Evolutionary conservation across 805 yeast genomes (phyloP).

Genomic region (Lachancea mirantina): DNA sequence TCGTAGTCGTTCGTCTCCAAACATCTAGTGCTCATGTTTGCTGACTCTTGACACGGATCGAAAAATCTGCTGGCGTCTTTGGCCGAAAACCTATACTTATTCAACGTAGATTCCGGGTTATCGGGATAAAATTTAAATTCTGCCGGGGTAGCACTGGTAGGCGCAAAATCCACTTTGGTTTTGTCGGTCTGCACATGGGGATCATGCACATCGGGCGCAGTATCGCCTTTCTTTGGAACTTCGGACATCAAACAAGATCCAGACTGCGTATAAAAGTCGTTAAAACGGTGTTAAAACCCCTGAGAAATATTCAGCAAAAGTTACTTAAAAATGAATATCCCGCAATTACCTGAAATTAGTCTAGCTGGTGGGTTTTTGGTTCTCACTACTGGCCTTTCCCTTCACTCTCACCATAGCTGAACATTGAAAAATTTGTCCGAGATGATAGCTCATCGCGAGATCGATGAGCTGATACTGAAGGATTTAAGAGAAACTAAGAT

Average conservation of each 20-base stretch:
- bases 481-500: too few relatives aligned
- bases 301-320: too few relatives aligned
- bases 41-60: slow-evolving; percentile 88
- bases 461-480: too few relatives aligned
- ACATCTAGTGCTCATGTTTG: slow-evolving; percentile 81
- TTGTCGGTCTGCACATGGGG: slow-evolving; percentile 11
- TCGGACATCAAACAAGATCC: slow-evolving; percentile 1
- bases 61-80: slow-evolving; percentile 80
- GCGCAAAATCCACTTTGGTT: slow-evolving; percentile 19
- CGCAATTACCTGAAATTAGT: too few relatives aligned
- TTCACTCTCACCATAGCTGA: too few relatives aligned
- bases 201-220: slow-evolving; percentile 7
- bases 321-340: too few relatives aligned
- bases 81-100: slow-evolving; percentile 58
- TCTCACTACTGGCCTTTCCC: too few relatives aligned
- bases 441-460: slow-evolving; percentile 13
- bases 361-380: too few relatives aligned
- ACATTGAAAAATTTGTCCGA: too few relatives aligned
- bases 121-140: slow-evolving; percentile 56
- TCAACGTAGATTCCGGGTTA: slow-evolving; percentile 65
- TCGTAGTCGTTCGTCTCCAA: slow-evolving; percentile 71
- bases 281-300: too few relatives aligned
- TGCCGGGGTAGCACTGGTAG: slow-evolving; percentile 14
- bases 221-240: not conserved
- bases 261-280: too few relatives aligned